These are phyloP conservation scores for Blastobotrys terrestris DNA, from an alignment of 805 yeast species.

Conservation along the genomic window DNA sequence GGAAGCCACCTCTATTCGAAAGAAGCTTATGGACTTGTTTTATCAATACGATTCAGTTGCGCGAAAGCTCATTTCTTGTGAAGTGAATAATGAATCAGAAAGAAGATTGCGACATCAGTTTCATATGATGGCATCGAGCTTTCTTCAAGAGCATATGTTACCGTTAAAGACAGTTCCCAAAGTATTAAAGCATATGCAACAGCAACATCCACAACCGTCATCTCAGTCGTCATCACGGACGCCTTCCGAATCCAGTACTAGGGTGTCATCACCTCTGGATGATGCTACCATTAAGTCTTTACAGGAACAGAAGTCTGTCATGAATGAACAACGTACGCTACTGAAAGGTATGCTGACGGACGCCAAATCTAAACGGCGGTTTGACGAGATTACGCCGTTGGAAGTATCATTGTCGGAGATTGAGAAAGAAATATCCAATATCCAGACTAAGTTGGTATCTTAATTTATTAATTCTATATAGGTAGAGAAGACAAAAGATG, in stretches of 20 bases:
- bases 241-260: not conserved
- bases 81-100: slow-evolving; percentile 39
- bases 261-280: not conserved
- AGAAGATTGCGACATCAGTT: slow-evolving; percentile 46
- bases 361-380: slow-evolving; percentile 59
- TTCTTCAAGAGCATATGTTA: slow-evolving; percentile 61
- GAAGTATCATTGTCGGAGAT: slow-evolving; percentile 55
- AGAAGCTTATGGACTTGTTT: slow-evolving; percentile 43
- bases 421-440: slow-evolving; percentile 35
- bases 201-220: not conserved
- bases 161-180: slow-evolving; percentile 57
- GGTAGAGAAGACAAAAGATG: not conserved
- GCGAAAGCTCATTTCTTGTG: slow-evolving; percentile 36
- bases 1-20: slow-evolving; percentile 39
- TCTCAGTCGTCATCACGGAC: slow-evolving; percentile 3
- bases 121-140: slow-evolving; percentile 48
- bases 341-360: slow-evolving; percentile 58
- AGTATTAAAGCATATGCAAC: slow-evolving; percentile 26
- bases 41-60: slow-evolving; percentile 45
- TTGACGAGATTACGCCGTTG: slow-evolving; percentile 67
- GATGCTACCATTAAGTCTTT: slow-evolving; percentile 32
- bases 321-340: slow-evolving; percentile 75
- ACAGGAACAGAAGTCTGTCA: slow-evolving; percentile 71
- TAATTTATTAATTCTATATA: too few relatives aligned
- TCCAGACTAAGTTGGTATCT: slow-evolving; percentile 21